Conservation (phyloP, 768 basidiomycete genomes). For the Dioszegia crocea region DNA sequence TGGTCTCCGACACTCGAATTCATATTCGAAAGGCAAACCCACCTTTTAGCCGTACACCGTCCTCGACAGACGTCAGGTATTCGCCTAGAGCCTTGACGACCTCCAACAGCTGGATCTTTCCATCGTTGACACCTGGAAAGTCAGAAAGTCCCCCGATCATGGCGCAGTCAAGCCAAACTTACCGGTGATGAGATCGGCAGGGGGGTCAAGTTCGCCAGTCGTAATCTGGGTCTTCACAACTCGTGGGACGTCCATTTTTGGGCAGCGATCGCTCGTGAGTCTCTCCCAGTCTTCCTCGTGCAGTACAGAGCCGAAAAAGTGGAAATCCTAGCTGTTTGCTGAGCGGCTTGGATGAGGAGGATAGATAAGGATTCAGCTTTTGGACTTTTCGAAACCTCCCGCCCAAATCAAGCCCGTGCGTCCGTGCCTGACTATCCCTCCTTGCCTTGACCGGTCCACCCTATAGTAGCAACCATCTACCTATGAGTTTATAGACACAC, state of each 20-base stretch:
- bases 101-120: conserved; percentile 62
- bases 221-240: conserved; percentile 47
- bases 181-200: conserved; percentile 45
- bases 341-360: not conserved
- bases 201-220: conserved; percentile 37
- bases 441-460: no score
- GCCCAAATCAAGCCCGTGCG: not conserved
- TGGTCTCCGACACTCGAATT: no score
- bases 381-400: conserved; percentile 13
- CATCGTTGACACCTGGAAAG: conserved; percentile 56
- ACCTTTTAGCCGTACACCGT: conserved; percentile 75
- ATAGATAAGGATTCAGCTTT: not conserved
- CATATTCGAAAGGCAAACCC: not conserved
- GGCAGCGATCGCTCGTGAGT: no score
- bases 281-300: no score
- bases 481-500: no score
- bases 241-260: conserved; percentile 42
- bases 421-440: not conserved
- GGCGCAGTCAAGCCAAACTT: not conserved
- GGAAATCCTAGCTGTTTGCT: no score
- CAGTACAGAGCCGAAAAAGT: no score
- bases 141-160: not conserved
- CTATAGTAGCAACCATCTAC: no score
- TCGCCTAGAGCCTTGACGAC: conserved; percentile 83
- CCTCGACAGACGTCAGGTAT: conserved; percentile 82